Percentiles rank a stretch among this genome's conserved stretches.
phyloP scores from a whole-genome alignment of 108 stramenopile genomes.

The Asterionellopsis glacialis region DNA sequence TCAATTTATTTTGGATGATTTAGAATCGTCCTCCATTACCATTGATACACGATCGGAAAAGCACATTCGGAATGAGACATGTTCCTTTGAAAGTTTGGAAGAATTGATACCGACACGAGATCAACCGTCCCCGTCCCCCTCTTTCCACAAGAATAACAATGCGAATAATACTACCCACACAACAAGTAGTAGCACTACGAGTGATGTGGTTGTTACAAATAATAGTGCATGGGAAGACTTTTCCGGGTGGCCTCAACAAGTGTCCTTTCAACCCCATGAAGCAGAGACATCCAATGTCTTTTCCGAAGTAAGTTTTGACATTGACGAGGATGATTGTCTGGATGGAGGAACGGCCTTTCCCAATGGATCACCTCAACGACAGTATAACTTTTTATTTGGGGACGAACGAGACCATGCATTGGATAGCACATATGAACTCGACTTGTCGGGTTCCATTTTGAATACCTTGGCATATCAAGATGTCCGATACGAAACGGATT shows the following conservation, averaged over 20 bases:
- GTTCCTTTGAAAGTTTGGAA: background rate
- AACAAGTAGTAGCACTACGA: background rate
- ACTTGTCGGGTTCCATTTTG: slow-evolving; percentile 14
- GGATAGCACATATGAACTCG: slow-evolving; percentile 1
- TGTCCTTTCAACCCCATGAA: background rate
- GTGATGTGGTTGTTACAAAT: no score
- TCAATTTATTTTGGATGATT: slow-evolving; percentile 27
- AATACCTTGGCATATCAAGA: slow-evolving; percentile 27
- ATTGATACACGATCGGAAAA: background rate
- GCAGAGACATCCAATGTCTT: background rate
- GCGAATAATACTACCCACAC: background rate
- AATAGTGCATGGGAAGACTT: background rate
- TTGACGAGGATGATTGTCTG: slow-evolving; percentile 9
- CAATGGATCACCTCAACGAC: background rate
- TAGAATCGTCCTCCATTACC: slow-evolving; percentile 14
- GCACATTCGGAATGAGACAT: background rate
- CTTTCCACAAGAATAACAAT: background rate
- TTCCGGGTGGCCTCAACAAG: background rate
- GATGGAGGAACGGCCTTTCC: background rate
- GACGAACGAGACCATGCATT: background rate
- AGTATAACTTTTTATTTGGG: background rate
- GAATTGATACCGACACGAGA: no score
- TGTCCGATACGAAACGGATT: slow-evolving; percentile 40
- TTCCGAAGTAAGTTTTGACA: slow-evolving; percentile 1
- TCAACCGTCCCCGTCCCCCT: no score